phyloP scores from a whole-genome alignment of 2,329 filamentous ascomycete genomes.

The Verticillium nonalfalfae region DNA sequence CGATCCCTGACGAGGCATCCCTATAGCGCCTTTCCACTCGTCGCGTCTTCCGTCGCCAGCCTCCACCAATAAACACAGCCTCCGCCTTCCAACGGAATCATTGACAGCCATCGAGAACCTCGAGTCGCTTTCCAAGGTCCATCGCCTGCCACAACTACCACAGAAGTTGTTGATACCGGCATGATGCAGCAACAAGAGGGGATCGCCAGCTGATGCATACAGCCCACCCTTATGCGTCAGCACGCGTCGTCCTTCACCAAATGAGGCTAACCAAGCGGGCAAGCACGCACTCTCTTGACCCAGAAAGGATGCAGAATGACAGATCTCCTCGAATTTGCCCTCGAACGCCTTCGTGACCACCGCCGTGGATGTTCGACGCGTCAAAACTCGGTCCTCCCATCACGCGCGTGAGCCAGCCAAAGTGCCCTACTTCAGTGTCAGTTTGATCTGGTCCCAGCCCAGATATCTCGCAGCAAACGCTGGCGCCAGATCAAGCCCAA shows the following conservation, averaged over 20 bases:
- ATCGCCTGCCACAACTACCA: constrained; percentile 20
- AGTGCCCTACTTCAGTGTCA: constrained; percentile 21
- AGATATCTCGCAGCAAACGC: background rate
- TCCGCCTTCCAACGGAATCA: background rate
- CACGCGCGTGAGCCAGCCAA: constrained; percentile 24
- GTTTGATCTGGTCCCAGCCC: constrained; percentile 6
- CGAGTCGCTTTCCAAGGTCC: constrained; percentile 8
- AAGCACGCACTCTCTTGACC: background rate
- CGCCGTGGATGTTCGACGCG: constrained; percentile 1
- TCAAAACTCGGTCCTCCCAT: constrained; percentile 22
- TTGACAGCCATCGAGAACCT: background rate
- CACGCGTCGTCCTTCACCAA: background rate
- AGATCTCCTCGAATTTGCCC: constrained; percentile 5
- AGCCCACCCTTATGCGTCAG: constrained; percentile 13
- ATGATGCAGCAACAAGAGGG: constrained; percentile 19
- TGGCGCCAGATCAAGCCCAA: background rate
- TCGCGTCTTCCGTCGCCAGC: background rate
- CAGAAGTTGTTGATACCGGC: constrained; percentile 16
- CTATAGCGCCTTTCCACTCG: background rate
- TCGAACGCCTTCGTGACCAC: constrained; percentile 4
- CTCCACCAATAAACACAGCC: too few relatives aligned
- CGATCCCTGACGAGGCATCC: too few relatives aligned
- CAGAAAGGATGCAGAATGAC: background rate
- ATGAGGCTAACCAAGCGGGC: too few relatives aligned
- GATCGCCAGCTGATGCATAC: constrained; percentile 15